Conservation (phyloP, 2,329 filamentous ascomycete genomes). For the Fusarium sp. region DNA sequence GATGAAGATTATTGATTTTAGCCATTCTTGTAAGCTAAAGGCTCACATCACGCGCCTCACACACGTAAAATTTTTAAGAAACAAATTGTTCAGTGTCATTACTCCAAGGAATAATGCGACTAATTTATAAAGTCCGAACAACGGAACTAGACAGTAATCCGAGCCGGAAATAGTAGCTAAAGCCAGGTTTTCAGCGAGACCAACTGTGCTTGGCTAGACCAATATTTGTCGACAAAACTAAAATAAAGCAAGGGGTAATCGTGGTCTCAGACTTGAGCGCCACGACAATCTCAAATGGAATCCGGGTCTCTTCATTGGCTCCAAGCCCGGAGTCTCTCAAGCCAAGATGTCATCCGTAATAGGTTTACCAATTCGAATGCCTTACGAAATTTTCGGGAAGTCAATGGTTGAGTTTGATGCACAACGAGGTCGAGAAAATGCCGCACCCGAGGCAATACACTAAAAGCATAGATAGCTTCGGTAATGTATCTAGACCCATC, state of each 20-base stretch:
- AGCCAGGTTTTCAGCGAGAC: not conserved
- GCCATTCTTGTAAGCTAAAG: no score
- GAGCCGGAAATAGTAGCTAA: not conserved
- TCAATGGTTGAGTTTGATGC: not conserved
- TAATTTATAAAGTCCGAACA: not conserved
- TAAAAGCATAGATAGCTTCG: not conserved
- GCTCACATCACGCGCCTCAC: no score
- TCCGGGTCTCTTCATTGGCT: not conserved
- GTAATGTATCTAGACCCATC: not conserved
- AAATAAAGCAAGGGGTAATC: not conserved
- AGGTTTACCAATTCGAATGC: not conserved
- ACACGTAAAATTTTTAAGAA: no score
- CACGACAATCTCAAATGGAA: not conserved
- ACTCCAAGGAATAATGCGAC: not conserved
- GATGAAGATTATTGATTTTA: not conserved
- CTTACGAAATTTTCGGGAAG: not conserved
- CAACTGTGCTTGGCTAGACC: not conserved
- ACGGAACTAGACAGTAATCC: not conserved
- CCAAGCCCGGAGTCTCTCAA: no score
- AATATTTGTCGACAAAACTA: not conserved
- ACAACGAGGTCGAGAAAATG: not conserved
- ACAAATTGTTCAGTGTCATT: accelerated
- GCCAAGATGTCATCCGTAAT: not conserved
- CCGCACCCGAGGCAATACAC: not conserved
- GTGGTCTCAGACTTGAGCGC: not conserved